Evolutionary conservation across 2,329 filamentous ascomycete species (phyloP).

Genomic region (Incumbomyces lentus): DNA sequence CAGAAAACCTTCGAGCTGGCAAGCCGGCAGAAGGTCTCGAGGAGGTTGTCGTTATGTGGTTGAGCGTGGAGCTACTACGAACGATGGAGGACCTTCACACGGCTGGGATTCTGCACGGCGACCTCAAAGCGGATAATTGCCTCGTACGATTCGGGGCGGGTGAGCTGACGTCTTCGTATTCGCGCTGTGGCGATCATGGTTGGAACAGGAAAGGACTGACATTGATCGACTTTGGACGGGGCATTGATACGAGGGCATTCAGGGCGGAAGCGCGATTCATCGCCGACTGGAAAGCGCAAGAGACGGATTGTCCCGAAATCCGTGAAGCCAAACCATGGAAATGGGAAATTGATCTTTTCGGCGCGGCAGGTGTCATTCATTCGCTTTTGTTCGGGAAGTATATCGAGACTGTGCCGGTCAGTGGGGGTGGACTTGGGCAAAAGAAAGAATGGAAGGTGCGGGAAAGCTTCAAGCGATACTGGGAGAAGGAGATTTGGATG

Average conservation of each 20-base stretch:
- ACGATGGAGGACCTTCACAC: constrained; percentile 79
- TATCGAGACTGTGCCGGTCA: constrained; percentile 58
- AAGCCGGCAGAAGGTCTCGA: constrained; percentile 53
- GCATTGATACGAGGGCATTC: constrained; percentile 87
- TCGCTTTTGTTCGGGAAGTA: constrained; percentile 88
- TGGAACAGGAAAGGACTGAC: constrained; percentile 73
- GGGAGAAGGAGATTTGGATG: constrained; percentile 86
- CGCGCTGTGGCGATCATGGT: constrained; percentile 60
- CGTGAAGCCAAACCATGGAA: constrained; percentile 91
- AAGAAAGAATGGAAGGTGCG: constrained; percentile 67
- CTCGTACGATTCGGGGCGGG: constrained; percentile 59
- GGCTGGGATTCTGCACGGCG: constrained; percentile 74
- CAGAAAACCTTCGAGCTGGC: constrained; percentile 46
- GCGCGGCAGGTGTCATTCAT: constrained; percentile 78
- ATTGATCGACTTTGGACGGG: constrained; percentile 89
- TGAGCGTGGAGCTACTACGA: constrained; percentile 79
- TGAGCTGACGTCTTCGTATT: constrained; percentile 52
- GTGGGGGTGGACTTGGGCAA: constrained; percentile 14
- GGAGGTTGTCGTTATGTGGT: constrained; percentile 88
- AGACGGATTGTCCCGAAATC: constrained; percentile 90
- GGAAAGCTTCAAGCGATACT: constrained; percentile 84
- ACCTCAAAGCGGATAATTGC: constrained; percentile 92
- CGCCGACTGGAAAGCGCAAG: constrained; percentile 84
- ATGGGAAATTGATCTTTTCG: constrained; percentile 94
- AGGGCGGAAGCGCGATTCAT: constrained; percentile 69